A percentile compares a stretch with the other conserved stretches of the same genome.
These are phyloP conservation scores for Rubia yunnanensis DNA, from an alignment of 257 asterid species.

Conservation along the genomic window DNA sequence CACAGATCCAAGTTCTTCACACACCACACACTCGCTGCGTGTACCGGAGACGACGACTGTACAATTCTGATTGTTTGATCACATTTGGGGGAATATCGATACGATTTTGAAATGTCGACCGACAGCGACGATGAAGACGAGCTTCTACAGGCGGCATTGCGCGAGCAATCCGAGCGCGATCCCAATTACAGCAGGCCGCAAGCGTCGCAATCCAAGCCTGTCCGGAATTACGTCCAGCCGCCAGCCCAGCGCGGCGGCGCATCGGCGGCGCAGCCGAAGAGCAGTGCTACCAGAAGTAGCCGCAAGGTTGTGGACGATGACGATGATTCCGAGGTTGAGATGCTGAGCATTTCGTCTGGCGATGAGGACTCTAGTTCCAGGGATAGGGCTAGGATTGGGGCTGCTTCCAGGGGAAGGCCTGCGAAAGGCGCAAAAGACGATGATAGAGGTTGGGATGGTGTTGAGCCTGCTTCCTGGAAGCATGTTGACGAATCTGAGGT, in stretches of 20 bases:
- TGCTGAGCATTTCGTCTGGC: constrained; percentile 96
- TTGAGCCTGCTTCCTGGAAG: constrained; percentile 88
- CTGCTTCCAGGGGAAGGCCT: constrained; percentile 37
- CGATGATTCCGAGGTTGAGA: constrained; percentile 92
- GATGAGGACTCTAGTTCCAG: constrained; percentile 57
- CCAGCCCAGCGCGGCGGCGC: constrained; percentile 34
- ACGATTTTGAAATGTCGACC: constrained; percentile 46
- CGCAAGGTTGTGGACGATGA: constrained; percentile 50
- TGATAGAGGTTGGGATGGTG: constrained; percentile 76
- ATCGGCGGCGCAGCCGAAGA: constrained; percentile 31
- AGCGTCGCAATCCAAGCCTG: constrained; percentile 43
- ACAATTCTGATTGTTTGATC: not conserved
- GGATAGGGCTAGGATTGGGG: constrained; percentile 46
- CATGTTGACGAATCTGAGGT: constrained; percentile 93
- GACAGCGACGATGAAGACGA: constrained; percentile 89
- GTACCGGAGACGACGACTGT: not conserved
- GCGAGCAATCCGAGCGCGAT: constrained; percentile 74
- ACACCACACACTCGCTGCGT: constrained; percentile 6
- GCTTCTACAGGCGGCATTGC: constrained; percentile 90
- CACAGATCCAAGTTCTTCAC: constrained; percentile 10
- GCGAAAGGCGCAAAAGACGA: constrained; percentile 46
- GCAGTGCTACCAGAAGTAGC: constrained; percentile 23
- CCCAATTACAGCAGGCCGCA: constrained; percentile 53
- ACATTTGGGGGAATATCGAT: not conserved
- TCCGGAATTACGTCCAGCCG: constrained; percentile 67